Base-by-base conservation (phyloP, 805 yeast genomes). In the Debaryomyces hansenii region DNA sequence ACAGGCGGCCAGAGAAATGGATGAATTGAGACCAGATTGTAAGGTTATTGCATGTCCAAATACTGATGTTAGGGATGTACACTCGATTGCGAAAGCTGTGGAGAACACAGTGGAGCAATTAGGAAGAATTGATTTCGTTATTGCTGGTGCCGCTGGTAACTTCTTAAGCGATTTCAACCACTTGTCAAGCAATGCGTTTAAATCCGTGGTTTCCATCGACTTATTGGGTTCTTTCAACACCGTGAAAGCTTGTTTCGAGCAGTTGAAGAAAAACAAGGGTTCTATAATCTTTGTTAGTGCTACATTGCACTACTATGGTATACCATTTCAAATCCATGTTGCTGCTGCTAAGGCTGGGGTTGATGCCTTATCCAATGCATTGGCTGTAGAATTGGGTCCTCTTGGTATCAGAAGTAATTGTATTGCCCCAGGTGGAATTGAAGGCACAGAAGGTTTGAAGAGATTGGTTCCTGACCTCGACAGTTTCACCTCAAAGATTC, bases 341-440 rank as follows among this genome's bases (percentile, higher is more conserved):
- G 85, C 90, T 4, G 97, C 97, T 0, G 97, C 97, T 2, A 91
- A 90, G 66, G 96, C 97, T 1, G 98, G 96, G n/a, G 79, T 91
- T 27, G 98, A 91, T 63, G 94, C 96, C 1, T 72, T 91, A 32
- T 82, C 90, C 15, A 83, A 85, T 53, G 85, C 90, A 0, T 65
- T 90, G 46, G 96, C 97, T 1, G 92, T 90, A 5, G 97, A 91
- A 65, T 74, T 89, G 46, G 97, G 97, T 1, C 96, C 96, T 1
- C 63, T 88, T 48, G 97, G 97, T 4, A 78, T 91, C 41, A 77
- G 92, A 47, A 78, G 84, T 41, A 91, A 91, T 63, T 82, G 87
- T 57, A 79, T 91, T 51, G 96, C 97, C 1, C 98, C 97, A 0
- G 98, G 97, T 9, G 84, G 88, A 11, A 90, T 90, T 55, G 87